phyloP scores from a whole-genome alignment of 148 eudicot species.

The Amaranthus cruentus region DNA sequence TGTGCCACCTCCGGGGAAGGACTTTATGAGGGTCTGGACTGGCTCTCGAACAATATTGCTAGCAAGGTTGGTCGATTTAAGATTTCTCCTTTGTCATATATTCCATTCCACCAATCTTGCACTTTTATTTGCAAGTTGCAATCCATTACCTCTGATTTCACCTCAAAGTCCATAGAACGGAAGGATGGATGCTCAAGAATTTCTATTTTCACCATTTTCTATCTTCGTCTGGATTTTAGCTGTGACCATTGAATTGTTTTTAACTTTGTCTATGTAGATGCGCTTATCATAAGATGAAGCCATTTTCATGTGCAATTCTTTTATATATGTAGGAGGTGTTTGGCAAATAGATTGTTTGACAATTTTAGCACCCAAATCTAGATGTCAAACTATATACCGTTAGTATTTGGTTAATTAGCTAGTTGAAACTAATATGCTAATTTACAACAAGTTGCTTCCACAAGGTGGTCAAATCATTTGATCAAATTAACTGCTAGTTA shows the following conservation, averaged over 20 bases:
- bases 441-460: no score
- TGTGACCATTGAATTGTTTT: not conserved
- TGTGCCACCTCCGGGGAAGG: conserved; percentile 37
- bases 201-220: not conserved
- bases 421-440: no score
- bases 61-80: conserved; percentile 23
- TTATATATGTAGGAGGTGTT: no score
- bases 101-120: not conserved
- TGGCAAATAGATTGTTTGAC: no score
- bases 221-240: not conserved
- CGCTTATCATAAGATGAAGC: not conserved
- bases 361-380: no score
- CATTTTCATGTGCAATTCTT: not conserved
- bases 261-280: not conserved
- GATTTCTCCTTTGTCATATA: not conserved
- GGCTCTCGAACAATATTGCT: conserved; percentile 39
- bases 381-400: no score
- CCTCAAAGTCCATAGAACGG: not conserved
- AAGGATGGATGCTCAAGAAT: not conserved
- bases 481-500: no score
- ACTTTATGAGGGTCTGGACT: conserved; percentile 33
- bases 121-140: no score
- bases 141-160: not conserved
- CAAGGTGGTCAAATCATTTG: no score
- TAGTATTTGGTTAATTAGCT: no score